Percentiles rank a stretch among this genome's conserved stretches.
phyloP scores from a whole-genome alignment of 2,329 filamentous ascomycete species.

The Bertia moriformis region DNA sequence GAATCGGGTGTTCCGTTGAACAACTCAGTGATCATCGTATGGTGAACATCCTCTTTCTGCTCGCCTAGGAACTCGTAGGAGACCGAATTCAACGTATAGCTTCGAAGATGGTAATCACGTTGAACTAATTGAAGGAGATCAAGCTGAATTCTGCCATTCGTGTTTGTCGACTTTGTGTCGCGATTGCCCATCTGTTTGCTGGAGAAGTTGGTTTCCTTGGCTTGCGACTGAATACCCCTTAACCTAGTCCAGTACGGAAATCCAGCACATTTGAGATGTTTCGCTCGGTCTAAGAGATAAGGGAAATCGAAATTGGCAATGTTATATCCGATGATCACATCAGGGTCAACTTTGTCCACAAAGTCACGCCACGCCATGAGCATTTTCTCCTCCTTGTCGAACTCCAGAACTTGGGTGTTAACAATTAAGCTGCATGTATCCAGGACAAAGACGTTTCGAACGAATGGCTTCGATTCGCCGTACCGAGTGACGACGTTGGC shows the following conservation, averaged over 20 bases:
- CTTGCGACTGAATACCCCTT: slow-evolving; percentile 52
- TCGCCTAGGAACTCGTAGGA: slow-evolving; percentile 88
- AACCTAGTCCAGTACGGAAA: slow-evolving; percentile 85
- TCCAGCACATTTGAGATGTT: slow-evolving; percentile 60
- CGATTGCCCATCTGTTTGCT: slow-evolving; percentile 98
- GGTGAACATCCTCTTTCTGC: slow-evolving; percentile 96
- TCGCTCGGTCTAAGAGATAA: slow-evolving; percentile 79
- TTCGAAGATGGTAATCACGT: slow-evolving; percentile 84
- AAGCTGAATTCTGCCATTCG: slow-evolving; percentile 80
- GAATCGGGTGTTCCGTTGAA: slow-evolving; percentile 95
- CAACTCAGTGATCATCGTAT: slow-evolving; percentile 97
- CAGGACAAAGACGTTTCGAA: slow-evolving; percentile 90
- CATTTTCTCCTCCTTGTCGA: slow-evolving; percentile 71
- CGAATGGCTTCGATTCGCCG: slow-evolving; percentile 87
- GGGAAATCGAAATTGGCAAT: slow-evolving; percentile 98
- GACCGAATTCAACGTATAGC: slow-evolving; percentile 94
- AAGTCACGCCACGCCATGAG: slow-evolving; percentile 87
- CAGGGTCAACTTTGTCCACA: slow-evolving; percentile 75
- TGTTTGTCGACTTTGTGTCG: slow-evolving; percentile 88
- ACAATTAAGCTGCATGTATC: slow-evolving; percentile 87
- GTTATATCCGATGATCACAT: slow-evolving; percentile 98
- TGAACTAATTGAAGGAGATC: slow-evolving; percentile 92
- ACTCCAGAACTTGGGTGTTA: slow-evolving; percentile 82
- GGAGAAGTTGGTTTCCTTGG: slow-evolving; percentile 73
- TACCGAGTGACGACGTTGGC: slow-evolving; percentile 90